Percentiles rank a stretch among this genome's conserved stretches.
These are phyloP conservation scores for Phytophthora sojae DNA, from an alignment of 352 stramenopile species.

Conservation along the genomic window DNA sequence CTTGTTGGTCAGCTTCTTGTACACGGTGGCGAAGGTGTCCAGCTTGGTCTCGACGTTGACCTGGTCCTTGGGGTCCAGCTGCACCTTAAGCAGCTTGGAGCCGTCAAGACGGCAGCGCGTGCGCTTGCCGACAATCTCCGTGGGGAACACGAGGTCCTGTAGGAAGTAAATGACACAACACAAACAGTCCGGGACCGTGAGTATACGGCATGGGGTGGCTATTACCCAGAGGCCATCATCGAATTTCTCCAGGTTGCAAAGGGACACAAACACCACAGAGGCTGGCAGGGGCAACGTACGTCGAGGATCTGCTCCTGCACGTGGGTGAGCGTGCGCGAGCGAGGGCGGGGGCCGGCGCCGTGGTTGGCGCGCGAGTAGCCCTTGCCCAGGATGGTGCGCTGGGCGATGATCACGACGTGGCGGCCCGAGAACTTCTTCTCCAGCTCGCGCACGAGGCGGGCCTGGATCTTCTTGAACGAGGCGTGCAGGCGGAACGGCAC, in stretches of 20 bases:
- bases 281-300: conserved; percentile 64
- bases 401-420: conserved; percentile 99
- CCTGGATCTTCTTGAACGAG: conserved; percentile 99
- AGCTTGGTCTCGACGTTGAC: conserved; percentile 99
- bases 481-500: conserved; percentile 98
- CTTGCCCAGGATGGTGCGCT: conserved; percentile 99
- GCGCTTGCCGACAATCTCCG: conserved; percentile 99
- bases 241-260: conserved; percentile 50
- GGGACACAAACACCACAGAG: conserved; percentile 14
- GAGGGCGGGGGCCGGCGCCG: conserved; percentile 94
- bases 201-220: conserved; percentile 90
- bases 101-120: conserved; percentile 97
- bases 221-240: conserved; percentile 91
- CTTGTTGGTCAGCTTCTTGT: conserved; percentile 99
- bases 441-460: conserved; percentile 97
- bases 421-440: conserved; percentile 99
- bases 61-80: conserved; percentile 98
- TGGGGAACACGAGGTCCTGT: conserved; percentile 99
- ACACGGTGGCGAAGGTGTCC: conserved; percentile 99
- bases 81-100: conserved; percentile 98
- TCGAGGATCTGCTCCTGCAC: conserved; percentile 99
- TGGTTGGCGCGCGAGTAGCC: conserved; percentile 95
- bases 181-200: conserved; percentile 49
- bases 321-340: conserved; percentile 97
- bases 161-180: conserved; percentile 32